phyloP scores from a whole-genome alignment of 208 protist species.

The Leishmania mexicana region DNA sequence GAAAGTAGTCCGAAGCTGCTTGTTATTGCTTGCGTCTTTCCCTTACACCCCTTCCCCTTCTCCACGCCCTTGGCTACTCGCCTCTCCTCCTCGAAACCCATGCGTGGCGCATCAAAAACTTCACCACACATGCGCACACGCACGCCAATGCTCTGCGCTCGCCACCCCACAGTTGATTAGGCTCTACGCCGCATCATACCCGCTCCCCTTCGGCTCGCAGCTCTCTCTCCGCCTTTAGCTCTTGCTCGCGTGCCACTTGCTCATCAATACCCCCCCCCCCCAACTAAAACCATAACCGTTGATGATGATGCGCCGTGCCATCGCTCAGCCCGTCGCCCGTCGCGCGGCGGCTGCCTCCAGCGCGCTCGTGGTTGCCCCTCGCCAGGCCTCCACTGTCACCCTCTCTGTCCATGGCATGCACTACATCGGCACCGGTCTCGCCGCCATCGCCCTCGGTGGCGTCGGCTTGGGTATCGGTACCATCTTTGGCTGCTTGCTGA shows the following conservation, averaged over 20 bases:
- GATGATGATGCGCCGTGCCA: slow-evolving; percentile 72
- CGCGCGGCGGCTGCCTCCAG: slow-evolving; percentile 37
- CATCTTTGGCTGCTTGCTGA: slow-evolving; percentile 72
- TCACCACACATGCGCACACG: slow-evolving; percentile 5
- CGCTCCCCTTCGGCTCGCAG: neutral
- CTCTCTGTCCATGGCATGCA: slow-evolving; percentile 77
- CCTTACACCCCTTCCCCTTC: neutral
- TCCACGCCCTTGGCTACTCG: neutral
- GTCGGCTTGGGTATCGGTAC: slow-evolving; percentile 73
- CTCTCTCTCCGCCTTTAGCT: neutral
- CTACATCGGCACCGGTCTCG: slow-evolving; percentile 81
- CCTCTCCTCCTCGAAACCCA: neutral
- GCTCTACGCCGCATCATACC: neutral
- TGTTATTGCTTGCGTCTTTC: neutral
- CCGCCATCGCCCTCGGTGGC: slow-evolving; percentile 71
- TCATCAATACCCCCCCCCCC: neutral
- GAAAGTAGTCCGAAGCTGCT: neutral
- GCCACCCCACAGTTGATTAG: neutral
- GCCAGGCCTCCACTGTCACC: slow-evolving; percentile 63
- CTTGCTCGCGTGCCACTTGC: neutral
- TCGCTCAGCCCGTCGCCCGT: slow-evolving; percentile 43
- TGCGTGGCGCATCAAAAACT: neutral
- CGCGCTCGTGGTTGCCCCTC: slow-evolving; percentile 40
- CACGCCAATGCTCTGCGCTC: neutral
- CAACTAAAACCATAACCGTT: neutral